Conservation (phyloP, 139 green algal genomes). For the Picochlorum sp. region DNA sequence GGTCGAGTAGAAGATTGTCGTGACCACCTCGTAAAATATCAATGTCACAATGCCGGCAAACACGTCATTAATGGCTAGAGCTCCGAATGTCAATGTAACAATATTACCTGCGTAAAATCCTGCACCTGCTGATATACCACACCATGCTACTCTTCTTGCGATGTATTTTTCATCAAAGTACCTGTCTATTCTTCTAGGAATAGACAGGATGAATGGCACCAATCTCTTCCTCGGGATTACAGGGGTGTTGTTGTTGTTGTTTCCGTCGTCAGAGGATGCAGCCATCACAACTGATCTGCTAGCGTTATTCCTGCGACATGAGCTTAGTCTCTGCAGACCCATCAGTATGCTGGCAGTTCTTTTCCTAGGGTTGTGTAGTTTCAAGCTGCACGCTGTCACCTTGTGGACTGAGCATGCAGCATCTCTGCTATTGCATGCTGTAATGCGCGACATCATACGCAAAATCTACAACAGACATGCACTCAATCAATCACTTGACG, state of each 20-base stretch:
- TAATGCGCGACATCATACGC: too few species aligned
- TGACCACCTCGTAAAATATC: constrained; percentile 43
- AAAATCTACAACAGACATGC: too few species aligned
- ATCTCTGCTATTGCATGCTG: too few species aligned
- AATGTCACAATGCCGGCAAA: constrained; percentile 50
- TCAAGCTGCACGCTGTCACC: too few species aligned
- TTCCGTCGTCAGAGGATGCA: not conserved
- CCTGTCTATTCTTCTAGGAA: constrained; percentile 22
- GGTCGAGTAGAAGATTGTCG: constrained; percentile 27
- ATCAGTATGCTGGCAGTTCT: too few species aligned
- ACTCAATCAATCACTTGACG: too few species aligned
- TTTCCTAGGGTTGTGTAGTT: too few species aligned
- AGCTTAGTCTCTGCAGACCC: too few species aligned
- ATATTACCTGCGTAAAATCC: constrained; percentile 50
- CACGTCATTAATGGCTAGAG: constrained; percentile 60
- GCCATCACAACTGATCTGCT: too few species aligned
- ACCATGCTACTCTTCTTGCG: constrained; percentile 21
- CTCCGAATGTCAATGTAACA: constrained; percentile 53
- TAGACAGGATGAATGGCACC: constrained; percentile 13
- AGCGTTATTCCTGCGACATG: too few species aligned
- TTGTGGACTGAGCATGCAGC: too few species aligned
- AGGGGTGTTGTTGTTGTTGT: not conserved
- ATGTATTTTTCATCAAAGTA: constrained; percentile 24
- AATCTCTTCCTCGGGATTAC: not conserved
- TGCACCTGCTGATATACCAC: constrained; percentile 17